Percentiles rank a stretch among this genome's conserved stretches.
phyloP scores from a whole-genome alignment of 2,329 filamentous ascomycete species.

The Alternaria sp. region DNA sequence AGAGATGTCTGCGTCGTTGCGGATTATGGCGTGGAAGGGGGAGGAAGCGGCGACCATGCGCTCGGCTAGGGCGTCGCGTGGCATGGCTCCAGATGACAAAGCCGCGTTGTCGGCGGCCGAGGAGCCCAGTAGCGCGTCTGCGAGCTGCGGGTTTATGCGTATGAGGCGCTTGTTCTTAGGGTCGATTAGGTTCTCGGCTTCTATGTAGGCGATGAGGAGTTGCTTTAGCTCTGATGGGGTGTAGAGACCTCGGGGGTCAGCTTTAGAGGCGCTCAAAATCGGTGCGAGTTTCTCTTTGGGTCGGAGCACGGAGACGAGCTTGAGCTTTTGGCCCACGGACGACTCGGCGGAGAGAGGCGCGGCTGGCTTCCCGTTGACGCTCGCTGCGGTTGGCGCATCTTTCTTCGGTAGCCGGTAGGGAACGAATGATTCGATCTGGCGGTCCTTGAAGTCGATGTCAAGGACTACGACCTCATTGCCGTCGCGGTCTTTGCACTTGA shows the following conservation, averaged over 20 bases:
- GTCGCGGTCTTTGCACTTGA: conserved; percentile 70
- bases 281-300: conserved; percentile 65
- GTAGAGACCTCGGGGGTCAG: conserved; percentile 63
- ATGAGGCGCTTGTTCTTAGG: conserved; percentile 67
- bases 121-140: conserved; percentile 65
- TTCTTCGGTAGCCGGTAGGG: conserved; percentile 69
- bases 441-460: conserved; percentile 69
- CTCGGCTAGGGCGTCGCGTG: conserved; percentile 66
- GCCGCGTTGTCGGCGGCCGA: conserved; percentile 63
- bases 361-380: conserved; percentile 50
- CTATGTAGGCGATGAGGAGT: conserved; percentile 64
- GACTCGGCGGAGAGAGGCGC: conserved; percentile 49
- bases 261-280: conserved; percentile 59
- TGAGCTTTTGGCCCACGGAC: conserved; percentile 56
- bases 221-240: conserved; percentile 65
- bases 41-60: conserved; percentile 63
- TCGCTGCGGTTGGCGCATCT: conserved; percentile 46
- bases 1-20: conserved; percentile 51
- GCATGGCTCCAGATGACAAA: conserved; percentile 63
- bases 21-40: conserved; percentile 65
- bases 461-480: conserved; percentile 69
- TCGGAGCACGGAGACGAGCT: conserved; percentile 61
- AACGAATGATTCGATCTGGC: conserved; percentile 61
- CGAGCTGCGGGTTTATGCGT: conserved; percentile 67
- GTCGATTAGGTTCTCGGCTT: conserved; percentile 63